phyloP scores from a whole-genome alignment of 345 rosid species.

The Psidium friedrichsthalianum region DNA sequence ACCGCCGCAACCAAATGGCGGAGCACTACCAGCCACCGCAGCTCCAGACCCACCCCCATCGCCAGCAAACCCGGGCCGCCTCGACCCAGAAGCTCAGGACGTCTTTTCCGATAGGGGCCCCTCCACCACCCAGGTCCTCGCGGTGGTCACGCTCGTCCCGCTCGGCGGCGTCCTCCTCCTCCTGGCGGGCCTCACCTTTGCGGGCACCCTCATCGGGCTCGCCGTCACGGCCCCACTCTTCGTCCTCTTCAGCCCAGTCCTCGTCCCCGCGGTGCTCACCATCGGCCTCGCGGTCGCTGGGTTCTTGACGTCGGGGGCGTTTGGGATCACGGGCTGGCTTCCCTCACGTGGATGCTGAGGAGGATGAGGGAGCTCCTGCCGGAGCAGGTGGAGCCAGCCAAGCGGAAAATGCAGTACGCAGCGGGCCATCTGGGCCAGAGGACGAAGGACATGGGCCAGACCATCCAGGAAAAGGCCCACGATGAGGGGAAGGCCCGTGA shows the following conservation, averaged over 20 bases:
- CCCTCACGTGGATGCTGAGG: conserved; percentile 19
- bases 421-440: conserved; percentile 15
- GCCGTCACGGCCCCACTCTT: conserved; percentile 27
- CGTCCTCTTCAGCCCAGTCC: conserved; percentile 31
- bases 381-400: conserved; percentile 9
- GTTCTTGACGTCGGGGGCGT: conserved; percentile 30
- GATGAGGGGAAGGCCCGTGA: conserved; percentile 1
- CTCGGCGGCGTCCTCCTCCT: conserved; percentile 18
- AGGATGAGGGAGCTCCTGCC: conserved; percentile 2
- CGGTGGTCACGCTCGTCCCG: conserved; percentile 16
- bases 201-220: conserved; percentile 20
- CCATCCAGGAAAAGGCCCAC: conserved; percentile 16
- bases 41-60: neutral
- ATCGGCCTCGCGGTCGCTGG: conserved; percentile 22
- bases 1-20: neutral
- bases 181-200: conserved; percentile 22
- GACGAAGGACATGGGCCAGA: conserved; percentile 19
- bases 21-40: conserved; percentile 1
- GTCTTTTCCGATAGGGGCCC: conserved; percentile 8
- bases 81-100: neutral
- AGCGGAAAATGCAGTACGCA: conserved; percentile 4
- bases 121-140: conserved; percentile 15
- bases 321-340: conserved; percentile 29
- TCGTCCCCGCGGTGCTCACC: conserved; percentile 23
- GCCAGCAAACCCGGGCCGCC: neutral